Evolutionary conservation across 1,284 basidiomycete genomes (phyloP), one percentile per base, ranked within the genome.

Genomic region (Cutaneotrichosporon cutaneum): DNA sequence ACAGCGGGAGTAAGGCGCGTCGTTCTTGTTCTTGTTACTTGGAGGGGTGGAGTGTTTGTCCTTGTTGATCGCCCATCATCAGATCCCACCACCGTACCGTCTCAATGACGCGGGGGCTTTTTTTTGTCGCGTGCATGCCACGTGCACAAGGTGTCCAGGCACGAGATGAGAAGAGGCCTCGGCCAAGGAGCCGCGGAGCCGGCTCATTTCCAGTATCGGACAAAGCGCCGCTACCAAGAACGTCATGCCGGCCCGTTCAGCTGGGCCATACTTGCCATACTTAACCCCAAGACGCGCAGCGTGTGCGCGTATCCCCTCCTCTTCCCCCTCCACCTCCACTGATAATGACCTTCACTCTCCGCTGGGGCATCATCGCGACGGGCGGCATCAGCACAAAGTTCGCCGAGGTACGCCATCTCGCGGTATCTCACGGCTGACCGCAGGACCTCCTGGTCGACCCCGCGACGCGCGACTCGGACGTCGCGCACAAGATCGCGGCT

Each of bases 401-500:
- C 65, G 61, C 71, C 24, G 63, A 68, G 57, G 75, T 77, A 45
- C 53, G 72, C 63, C n/a, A 4, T 4, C 52, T 6, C 24, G 16
- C 21, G 10, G 22, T 14, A 18, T 11, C 66, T 70, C 18, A 52
- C 68, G 56, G 5, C 66, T 70, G 21, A 52, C 68, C 54, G 5
- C 58, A 72, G 72, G 72, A 75, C 56, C 66, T 74, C 3, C 67
- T 76, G 24, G 65, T 70, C 52, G 62, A 72, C 64, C 69, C 71
- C 3, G 60, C 67, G 18, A 69, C 71, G 18, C 89, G 92, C 26
- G 80, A 81, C 53, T 74, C 82, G 30, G 93, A 95, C 74, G 83
- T 95, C 10, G 76, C 82, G 3, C 92, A 95, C 80, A 85, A 86
- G 70, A 82, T 95, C 51, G 82, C 82, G 11, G 92, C 90, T 2